Conservation (phyloP, 2,329 filamentous ascomycete genomes). For the Laburnicola sp. region DNA sequence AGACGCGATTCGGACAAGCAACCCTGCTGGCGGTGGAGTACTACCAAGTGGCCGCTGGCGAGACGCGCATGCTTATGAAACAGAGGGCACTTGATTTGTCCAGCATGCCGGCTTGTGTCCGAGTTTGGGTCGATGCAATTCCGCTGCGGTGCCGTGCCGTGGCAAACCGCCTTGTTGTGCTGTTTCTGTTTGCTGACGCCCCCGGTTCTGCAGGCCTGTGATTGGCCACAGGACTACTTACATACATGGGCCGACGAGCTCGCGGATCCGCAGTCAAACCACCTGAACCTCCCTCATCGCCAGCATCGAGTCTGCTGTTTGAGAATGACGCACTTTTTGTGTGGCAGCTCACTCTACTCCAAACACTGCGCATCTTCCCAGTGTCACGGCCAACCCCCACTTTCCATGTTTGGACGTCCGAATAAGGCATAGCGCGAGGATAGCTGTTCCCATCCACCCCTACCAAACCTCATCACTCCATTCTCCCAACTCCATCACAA, state of each 20-base stretch:
- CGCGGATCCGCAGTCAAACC: background rate
- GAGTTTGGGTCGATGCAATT: background rate
- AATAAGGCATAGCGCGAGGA: too few relatives aligned
- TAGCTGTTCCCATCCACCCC: too few relatives aligned
- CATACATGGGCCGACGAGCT: background rate
- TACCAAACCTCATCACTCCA: too few relatives aligned
- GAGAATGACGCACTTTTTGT: too few relatives aligned
- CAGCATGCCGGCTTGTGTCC: background rate
- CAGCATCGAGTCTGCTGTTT: too few relatives aligned
- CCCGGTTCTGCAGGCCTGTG: too few relatives aligned
- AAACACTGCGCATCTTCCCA: background rate
- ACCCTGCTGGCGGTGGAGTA: background rate
- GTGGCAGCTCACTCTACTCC: too few relatives aligned
- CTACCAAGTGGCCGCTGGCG: background rate
- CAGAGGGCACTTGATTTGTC: background rate
- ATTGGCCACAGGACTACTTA: background rate
- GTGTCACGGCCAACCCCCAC: background rate
- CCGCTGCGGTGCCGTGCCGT: conserved; percentile 1
- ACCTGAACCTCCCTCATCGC: background rate
- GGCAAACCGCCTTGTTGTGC: too few relatives aligned
- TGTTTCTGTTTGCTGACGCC: background rate
- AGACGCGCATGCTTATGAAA: conserved; percentile 9
- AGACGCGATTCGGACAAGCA: conserved; percentile 5
- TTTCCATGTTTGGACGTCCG: background rate
- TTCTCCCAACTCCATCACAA: too few relatives aligned